A percentile compares a stretch with the other conserved stretches of the same genome.
Evolutionary conservation across 2,329 filamentous ascomycete genomes (phyloP).

Genomic region (Xylaria sp.): DNA sequence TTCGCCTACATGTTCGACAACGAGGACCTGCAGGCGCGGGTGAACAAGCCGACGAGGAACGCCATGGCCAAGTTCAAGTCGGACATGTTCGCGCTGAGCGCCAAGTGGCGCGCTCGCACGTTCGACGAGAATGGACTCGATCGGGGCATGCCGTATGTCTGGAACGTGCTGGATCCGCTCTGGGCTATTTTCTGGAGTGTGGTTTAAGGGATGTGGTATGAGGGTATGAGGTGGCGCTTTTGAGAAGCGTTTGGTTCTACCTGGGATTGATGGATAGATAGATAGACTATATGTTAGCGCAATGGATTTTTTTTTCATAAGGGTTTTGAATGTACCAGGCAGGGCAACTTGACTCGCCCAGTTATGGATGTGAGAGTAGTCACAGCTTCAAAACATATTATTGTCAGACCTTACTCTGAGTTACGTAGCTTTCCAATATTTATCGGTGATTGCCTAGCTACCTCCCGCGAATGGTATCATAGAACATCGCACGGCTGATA

Average conservation of each 20-base stretch:
- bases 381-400: no score
- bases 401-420: not conserved
- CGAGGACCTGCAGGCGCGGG: constrained; percentile 47
- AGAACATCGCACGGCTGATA: no score
- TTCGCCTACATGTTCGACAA: constrained; percentile 57
- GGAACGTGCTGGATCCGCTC: constrained; percentile 43
- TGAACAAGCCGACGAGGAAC: constrained; percentile 47
- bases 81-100: constrained; percentile 54
- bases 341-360: not conserved
- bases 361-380: not conserved
- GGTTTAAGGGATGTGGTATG: constrained; percentile 20
- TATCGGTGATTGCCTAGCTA: no score
- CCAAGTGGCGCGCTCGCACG: constrained; percentile 49
- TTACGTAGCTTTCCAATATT: not conserved
- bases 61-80: constrained; percentile 53
- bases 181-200: constrained; percentile 36
- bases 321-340: no score
- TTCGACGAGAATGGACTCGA: constrained; percentile 58
- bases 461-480: no score
- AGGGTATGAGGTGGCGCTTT: not conserved
- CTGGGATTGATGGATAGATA: not conserved
- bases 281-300: not conserved
- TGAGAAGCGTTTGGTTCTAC: not conserved
- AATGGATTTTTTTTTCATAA: not conserved
- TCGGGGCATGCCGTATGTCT: constrained; percentile 61